phyloP scores from a whole-genome alignment of 2,329 filamentous ascomycete species.

The Verticillium klebahnii region DNA sequence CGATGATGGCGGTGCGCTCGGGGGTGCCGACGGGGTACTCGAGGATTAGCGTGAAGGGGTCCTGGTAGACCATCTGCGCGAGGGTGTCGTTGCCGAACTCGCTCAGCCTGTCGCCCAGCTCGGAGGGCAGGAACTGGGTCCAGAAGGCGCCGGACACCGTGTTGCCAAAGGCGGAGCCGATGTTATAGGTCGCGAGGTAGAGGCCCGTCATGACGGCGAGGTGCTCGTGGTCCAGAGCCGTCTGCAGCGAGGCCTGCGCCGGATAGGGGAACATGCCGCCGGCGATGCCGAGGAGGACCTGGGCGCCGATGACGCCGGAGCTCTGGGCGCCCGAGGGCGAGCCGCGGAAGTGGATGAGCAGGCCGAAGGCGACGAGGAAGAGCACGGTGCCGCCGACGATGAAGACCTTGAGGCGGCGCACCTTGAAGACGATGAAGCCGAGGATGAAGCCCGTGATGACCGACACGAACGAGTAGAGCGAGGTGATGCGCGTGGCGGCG shows the following conservation, averaged over 20 bases:
- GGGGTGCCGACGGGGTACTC: slow-evolving; percentile 35
- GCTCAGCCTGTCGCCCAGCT: slow-evolving; percentile 27
- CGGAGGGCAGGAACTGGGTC: slow-evolving; percentile 49
- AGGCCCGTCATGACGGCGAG: slow-evolving; percentile 61
- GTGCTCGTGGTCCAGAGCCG: slow-evolving; percentile 40
- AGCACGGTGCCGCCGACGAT: slow-evolving; percentile 56
- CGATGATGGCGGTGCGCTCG: slow-evolving; percentile 37
- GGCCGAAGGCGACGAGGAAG: slow-evolving; percentile 61
- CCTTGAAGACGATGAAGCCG: slow-evolving; percentile 51
- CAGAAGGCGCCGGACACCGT: slow-evolving; percentile 59
- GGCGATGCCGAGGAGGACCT: slow-evolving; percentile 58
- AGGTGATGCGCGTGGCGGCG: slow-evolving; percentile 53
- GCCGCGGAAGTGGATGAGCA: slow-evolving; percentile 61
- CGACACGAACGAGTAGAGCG: slow-evolving; percentile 53
- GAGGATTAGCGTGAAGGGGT: slow-evolving; percentile 26
- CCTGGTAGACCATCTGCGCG: slow-evolving; percentile 25
- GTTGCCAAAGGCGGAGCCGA: slow-evolving; percentile 57
- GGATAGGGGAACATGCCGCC: slow-evolving; percentile 58
- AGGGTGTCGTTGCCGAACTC: slow-evolving; percentile 32
- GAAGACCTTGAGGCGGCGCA: slow-evolving; percentile 59
- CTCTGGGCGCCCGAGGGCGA: slow-evolving; percentile 35
- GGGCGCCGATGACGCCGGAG: slow-evolving; percentile 56
- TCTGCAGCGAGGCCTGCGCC: slow-evolving; percentile 40
- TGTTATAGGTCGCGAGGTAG: slow-evolving; percentile 59
- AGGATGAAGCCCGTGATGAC: slow-evolving; percentile 53